A percentile compares a stretch with the other conserved stretches of the same genome.
These are phyloP conservation scores for Singerocomus rubriflavus DNA, from an alignment of 1,284 basidiomycete species.

Conservation along the genomic window DNA sequence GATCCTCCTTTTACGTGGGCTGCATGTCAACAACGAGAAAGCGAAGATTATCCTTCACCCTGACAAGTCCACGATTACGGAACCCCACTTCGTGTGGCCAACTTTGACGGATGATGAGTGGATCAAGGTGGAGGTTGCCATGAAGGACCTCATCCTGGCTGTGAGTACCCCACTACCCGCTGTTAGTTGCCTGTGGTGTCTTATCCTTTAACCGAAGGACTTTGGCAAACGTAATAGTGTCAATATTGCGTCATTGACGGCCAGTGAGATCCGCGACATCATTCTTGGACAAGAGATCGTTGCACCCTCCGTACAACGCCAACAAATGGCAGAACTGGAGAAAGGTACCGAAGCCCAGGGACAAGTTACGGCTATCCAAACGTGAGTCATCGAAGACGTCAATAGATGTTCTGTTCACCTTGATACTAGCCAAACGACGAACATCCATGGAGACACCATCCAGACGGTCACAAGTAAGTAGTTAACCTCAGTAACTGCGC, in stretches of 20 bases:
- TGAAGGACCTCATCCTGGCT: constrained; percentile 90
- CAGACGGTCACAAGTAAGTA: constrained; percentile 88
- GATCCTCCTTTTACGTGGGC: constrained; percentile 90
- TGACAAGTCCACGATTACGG: constrained; percentile 93
- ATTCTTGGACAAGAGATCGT: constrained; percentile 98
- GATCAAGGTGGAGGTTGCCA: constrained; percentile 99
- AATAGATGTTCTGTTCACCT: constrained; percentile 13
- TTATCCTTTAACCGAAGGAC: constrained; percentile 51
- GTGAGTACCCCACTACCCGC: constrained; percentile 38
- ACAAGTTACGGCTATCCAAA: constrained; percentile 96
- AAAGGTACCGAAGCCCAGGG: constrained; percentile 92
- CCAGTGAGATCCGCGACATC: constrained; percentile 94
- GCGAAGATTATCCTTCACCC: constrained; percentile 94
- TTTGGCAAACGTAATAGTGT: constrained; percentile 99
- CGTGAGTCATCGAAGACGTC: constrained; percentile 42
- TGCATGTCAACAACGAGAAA: constrained; percentile 99
- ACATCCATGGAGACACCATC: constrained; percentile 96
- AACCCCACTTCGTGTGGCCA: constrained; percentile 99
- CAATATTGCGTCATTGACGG: constrained; percentile 96
- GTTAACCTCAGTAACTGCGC: neutral
- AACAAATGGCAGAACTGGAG: constrained; percentile 99
- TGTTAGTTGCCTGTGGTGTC: neutral
- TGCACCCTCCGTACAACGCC: constrained; percentile 88
- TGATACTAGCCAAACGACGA: constrained; percentile 79
- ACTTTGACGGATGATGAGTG: constrained; percentile 94